Conservation (phyloP, 2,329 filamentous ascomycete genomes). For the Hymenoscyphus fraxineus region DNA sequence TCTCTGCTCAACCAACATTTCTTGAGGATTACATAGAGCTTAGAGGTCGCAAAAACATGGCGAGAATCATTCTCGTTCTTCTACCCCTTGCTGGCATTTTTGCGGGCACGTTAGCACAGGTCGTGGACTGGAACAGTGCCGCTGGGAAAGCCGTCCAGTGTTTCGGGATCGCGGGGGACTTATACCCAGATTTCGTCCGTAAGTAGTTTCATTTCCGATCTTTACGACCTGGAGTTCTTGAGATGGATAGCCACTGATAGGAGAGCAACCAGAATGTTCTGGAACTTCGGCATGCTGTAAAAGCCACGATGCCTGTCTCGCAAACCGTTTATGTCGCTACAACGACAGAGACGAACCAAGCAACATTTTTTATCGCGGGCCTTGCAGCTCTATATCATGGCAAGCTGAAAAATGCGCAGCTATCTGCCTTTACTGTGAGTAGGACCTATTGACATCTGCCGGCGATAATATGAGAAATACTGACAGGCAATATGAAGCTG, state of each 20-base stretch:
- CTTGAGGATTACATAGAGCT: neutral
- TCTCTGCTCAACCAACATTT: neutral
- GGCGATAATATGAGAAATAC: neutral
- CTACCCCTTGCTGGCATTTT: neutral
- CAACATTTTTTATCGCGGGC: neutral
- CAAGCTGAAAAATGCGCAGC: neutral
- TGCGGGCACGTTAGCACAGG: neutral
- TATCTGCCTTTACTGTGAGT: neutral
- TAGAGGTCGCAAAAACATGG: neutral
- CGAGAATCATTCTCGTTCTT: neutral
- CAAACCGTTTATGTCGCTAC: neutral
- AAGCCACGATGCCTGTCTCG: neutral
- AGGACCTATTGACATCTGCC: no score
- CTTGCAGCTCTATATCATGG: neutral
- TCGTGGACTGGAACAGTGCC: neutral
- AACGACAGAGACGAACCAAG: neutral
- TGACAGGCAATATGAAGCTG: neutral
- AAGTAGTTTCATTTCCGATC: neutral
- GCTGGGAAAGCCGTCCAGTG: neutral
- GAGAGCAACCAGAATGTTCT: neutral
- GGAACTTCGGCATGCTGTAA: neutral
- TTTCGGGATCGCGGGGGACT: neutral
- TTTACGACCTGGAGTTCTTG: neutral
- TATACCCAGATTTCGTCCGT: neutral
- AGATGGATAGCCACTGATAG: neutral